Percentiles rank a stretch among this genome's conserved stretches.
phyloP scores from a whole-genome alignment of 2,329 filamentous ascomycete genomes.

The Onygena corvina region DNA sequence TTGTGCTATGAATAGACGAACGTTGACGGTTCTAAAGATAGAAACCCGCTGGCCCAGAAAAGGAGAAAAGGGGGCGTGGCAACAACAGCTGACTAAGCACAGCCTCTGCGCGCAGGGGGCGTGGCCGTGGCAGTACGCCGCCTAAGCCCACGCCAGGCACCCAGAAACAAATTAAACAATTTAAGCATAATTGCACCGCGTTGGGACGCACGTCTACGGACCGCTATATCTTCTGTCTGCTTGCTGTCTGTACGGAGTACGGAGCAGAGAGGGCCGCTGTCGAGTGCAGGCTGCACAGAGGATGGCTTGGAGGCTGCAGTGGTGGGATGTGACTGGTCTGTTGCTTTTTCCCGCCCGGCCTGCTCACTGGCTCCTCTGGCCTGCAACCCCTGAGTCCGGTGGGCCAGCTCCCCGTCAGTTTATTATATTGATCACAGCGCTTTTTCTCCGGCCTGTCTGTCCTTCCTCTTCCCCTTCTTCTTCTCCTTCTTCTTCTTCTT shows the following conservation, averaged over 20 bases:
- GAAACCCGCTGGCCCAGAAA: constrained; percentile 12
- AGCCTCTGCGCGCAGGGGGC: no score
- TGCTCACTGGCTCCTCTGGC: neutral
- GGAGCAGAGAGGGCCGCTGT: no score
- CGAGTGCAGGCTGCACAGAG: no score
- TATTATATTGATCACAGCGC: constrained; percentile 15
- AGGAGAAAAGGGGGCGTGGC: constrained; percentile 6
- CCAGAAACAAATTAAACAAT: no score
- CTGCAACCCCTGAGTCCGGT: neutral
- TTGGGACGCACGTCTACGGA: no score
- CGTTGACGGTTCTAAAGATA: constrained; percentile 19
- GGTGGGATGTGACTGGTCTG: neutral
- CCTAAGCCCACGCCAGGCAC: no score
- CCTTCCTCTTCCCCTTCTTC: constrained; percentile 9
- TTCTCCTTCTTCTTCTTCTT: constrained; percentile 30
- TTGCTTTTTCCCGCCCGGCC: neutral
- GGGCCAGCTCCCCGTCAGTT: constrained; percentile 5
- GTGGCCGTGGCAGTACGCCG: no score
- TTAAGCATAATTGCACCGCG: no score
- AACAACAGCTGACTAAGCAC: neutral
- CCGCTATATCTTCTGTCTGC: no score
- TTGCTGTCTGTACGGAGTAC: no score
- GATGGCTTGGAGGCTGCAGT: no score
- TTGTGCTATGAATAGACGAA: neutral
- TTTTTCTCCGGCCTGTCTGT: constrained; percentile 10